Evolutionary conservation across 2,329 filamentous ascomycete genomes (phyloP).

Genomic region (Aspergillus pseudonomiae): DNA sequence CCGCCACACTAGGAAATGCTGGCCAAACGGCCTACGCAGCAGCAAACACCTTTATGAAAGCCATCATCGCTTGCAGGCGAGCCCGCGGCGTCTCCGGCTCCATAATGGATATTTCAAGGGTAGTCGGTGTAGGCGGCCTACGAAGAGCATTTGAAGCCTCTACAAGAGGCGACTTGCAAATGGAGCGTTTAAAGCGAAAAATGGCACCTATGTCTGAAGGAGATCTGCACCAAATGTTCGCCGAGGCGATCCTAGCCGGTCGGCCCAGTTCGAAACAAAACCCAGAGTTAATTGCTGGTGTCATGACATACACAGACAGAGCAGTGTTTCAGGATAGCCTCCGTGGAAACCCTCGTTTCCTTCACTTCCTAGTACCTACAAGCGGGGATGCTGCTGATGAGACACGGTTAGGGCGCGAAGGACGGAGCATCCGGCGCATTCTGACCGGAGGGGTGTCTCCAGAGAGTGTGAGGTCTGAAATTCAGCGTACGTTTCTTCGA

Average conservation of each 20-base stretch:
- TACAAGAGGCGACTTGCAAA: too few species aligned
- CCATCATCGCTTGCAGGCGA: slow-evolving; percentile 5
- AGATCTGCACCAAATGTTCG: slow-evolving; percentile 35
- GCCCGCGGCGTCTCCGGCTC: slow-evolving; percentile 13
- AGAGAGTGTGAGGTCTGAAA: too few species aligned
- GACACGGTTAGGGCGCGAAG: too few species aligned
- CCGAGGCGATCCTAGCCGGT: slow-evolving; percentile 32
- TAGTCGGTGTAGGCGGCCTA: slow-evolving; percentile 9
- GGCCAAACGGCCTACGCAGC: slow-evolving; percentile 19
- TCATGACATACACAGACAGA: too few species aligned
- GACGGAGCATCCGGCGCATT: too few species aligned
- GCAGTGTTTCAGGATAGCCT: too few species aligned
- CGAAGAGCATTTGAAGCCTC: too few species aligned
- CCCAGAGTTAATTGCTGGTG: slow-evolving; percentile 12
- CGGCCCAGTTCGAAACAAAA: slow-evolving; percentile 17
- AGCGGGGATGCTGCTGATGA: too few species aligned
- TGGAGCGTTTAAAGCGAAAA: too few species aligned
- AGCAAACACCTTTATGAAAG: slow-evolving; percentile 15
- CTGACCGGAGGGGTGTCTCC: too few species aligned
- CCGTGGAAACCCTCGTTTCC: too few species aligned
- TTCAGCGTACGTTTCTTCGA: too few species aligned
- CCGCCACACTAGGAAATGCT: slow-evolving; percentile 11
- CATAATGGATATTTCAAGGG: slow-evolving; percentile 8
- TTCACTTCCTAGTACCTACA: background rate
- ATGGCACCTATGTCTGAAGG: slow-evolving; percentile 32